Evolutionary conservation across 2,329 filamentous ascomycete genomes (phyloP), one percentile per base, ranked within the genome.

Genomic region (Calonectria pseudoreteaudii): DNA sequence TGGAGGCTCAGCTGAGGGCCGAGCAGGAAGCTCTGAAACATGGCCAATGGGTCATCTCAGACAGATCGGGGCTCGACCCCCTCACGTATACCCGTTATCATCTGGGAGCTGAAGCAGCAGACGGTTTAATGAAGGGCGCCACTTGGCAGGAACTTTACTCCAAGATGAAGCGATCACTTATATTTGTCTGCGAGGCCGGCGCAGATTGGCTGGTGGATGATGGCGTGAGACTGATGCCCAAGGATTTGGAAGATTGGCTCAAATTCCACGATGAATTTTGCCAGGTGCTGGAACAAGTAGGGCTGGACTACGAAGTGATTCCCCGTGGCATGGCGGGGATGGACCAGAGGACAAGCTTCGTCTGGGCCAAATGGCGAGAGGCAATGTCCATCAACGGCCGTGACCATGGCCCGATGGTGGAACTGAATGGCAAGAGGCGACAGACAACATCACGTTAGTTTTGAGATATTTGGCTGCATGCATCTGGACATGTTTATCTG

Each of bases 61-160:
- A 88, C 75, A 83, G 86, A 10, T 87, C 86, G 1, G 85, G 84
- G 2, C 69, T 86, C 2, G 86, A 87, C 70, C 84, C 86, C 2
- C 74, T 88, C n/a, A 82, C 83, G 8, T 88, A 87, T 68, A 81
- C 86, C 0, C 71, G 73, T 11, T 62, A 78, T 38, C 84, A 84
- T 65, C 81, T 82, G 1, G 80, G 82, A 1, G 49, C 72, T 2
- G 79, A 79, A 4, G 80, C 80, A 1, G 81, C 79, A 0, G 3
- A 60, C 2, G 50, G 71, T 0, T 76, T 86, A 70, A 36, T 62
- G 31, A 9, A 18, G 3, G 52, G 66, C 1, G 2, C 49, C 10
- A 53, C 52, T 11, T 86, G 84, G 85, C 28, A 30, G 8, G 76
- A 80, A 52, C 70, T 86, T n/a, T 76, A 79, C 68, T 44, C 70